Evolutionary conservation across 2,329 filamentous ascomycete species (phyloP).

Genomic region (Calonectria multiphialidica): DNA sequence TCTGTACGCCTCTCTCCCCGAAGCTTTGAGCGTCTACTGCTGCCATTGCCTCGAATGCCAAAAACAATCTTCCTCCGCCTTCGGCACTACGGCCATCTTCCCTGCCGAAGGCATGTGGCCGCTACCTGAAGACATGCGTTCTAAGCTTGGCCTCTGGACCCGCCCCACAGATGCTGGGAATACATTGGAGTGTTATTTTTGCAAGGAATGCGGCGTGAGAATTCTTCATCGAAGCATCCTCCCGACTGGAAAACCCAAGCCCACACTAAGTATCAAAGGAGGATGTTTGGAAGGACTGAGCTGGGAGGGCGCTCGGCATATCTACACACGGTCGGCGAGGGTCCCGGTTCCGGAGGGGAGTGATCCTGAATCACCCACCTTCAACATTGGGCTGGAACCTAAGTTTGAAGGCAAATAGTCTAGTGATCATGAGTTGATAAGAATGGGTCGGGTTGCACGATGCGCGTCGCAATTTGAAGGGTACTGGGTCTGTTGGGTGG

Average conservation of each 20-base stretch:
- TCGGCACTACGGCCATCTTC: slow-evolving; percentile 59
- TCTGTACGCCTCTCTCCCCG: slow-evolving; percentile 49
- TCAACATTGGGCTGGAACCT: background rate
- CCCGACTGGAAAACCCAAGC: slow-evolving; percentile 51
- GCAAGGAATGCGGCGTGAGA: slow-evolving; percentile 57
- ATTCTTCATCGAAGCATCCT: slow-evolving; percentile 58
- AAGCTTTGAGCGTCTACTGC: slow-evolving; percentile 53
- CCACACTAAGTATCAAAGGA: slow-evolving; percentile 59
- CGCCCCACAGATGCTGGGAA: slow-evolving; percentile 55
- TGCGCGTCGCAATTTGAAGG: no score
- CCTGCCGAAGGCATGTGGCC: slow-evolving; percentile 55
- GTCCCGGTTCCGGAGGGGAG: slow-evolving; percentile 56
- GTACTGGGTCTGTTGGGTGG: no score
- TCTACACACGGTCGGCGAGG: slow-evolving; percentile 59
- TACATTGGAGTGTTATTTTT: slow-evolving; percentile 58
- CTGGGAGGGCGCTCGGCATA: slow-evolving; percentile 56
- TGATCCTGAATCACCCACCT: slow-evolving; percentile 33
- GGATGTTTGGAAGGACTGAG: slow-evolving; percentile 57
- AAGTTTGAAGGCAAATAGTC: background rate
- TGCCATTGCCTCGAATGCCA: slow-evolving; percentile 62
- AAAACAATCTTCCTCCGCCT: slow-evolving; percentile 59
- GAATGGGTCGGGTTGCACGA: background rate
- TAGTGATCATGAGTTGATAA: background rate
- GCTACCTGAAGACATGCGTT: slow-evolving; percentile 46
- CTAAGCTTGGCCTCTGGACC: slow-evolving; percentile 51